Conservation (phyloP, 2,329 filamentous ascomycete genomes). For the Didymella exigua region DNA sequence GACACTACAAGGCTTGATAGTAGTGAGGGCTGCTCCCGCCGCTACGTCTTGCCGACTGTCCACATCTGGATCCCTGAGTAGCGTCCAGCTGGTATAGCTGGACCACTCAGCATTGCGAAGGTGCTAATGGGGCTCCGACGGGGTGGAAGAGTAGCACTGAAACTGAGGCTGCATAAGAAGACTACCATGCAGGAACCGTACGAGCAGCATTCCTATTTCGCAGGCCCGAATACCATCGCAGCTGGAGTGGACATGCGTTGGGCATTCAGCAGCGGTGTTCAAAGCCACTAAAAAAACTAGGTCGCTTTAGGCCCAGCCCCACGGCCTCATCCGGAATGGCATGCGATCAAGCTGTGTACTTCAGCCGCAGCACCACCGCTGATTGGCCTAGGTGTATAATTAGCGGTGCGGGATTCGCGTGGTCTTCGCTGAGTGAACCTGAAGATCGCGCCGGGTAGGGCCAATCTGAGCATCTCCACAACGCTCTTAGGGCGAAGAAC, state of each 20-base stretch:
- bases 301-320: constrained; percentile 22
- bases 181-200: constrained; percentile 35
- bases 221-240: constrained; percentile 35
- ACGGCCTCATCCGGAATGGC: constrained; percentile 37
- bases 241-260: constrained; percentile 40
- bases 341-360: constrained; percentile 20
- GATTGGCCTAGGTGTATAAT: constrained; percentile 41
- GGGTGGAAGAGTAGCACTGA: constrained; percentile 40
- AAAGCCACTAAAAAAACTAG: constrained; percentile 32
- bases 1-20: constrained; percentile 39
- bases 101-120: constrained; percentile 45
- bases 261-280: constrained; percentile 36
- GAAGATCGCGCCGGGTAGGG: constrained; percentile 30
- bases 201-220: constrained; percentile 37
- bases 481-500: constrained; percentile 32
- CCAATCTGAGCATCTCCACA: constrained; percentile 32
- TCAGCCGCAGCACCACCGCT: constrained; percentile 25
- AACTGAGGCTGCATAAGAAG: constrained; percentile 23
- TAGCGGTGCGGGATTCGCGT: constrained; percentile 43
- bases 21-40: constrained; percentile 46
- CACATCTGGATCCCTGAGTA: constrained; percentile 44
- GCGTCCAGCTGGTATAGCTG: constrained; percentile 39
- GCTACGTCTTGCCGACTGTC: constrained; percentile 45
- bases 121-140: constrained; percentile 32
- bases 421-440: constrained; percentile 37